Base-by-base conservation (phyloP, 1,139 yeast genomes). In the Wickerhamomyces sp. region DNA sequence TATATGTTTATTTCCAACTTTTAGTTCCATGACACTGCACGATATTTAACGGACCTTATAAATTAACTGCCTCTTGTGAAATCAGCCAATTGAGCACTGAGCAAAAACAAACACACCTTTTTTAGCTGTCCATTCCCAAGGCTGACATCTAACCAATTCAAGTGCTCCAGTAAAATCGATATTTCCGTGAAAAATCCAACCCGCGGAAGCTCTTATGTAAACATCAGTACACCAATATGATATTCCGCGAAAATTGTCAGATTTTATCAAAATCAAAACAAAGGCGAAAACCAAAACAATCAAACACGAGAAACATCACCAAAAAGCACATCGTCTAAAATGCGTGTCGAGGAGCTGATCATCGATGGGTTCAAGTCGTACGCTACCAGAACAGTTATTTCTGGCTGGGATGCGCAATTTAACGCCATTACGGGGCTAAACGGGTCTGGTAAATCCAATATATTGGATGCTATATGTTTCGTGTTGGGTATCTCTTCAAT, bases 311-410 rank as follows among this genome's bases (percentile, higher is more conserved):
- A 18, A 11, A 3, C 27, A 35, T 27, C n/a, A 13, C 30, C 6
- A 10, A 23, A 11, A 34, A 4, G 30, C 7, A 30, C 40, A 4
- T 8, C 13, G 15, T 14, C 10, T 7, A 26, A 4, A 18, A 93
- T 93, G 99, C 85, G 83, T 67, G 95, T 94, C 10, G 96, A 91
- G 59, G 99, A 94, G 64, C 77, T 94, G 50, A 90, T 94, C 54
- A 84, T 94, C 45, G 99, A 94, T 67, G 99, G 99, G 41, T 94
- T 94, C 77, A 94, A 94, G 69, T 90, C 97, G 30, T 94, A 94
- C 59, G 97, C 98, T 26, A 86, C 96, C 1, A 86, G 99, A 71
- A 93, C 99, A 0, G 98, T 91, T 36, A 88, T 94, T 30, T 79
- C 95, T 1, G 88, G 84, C 32, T 94, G 99, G 98, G 99, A 94